phyloP scores from a whole-genome alignment of 169 alveolate genomes.

The Plasmodium reichenowi region DNA sequence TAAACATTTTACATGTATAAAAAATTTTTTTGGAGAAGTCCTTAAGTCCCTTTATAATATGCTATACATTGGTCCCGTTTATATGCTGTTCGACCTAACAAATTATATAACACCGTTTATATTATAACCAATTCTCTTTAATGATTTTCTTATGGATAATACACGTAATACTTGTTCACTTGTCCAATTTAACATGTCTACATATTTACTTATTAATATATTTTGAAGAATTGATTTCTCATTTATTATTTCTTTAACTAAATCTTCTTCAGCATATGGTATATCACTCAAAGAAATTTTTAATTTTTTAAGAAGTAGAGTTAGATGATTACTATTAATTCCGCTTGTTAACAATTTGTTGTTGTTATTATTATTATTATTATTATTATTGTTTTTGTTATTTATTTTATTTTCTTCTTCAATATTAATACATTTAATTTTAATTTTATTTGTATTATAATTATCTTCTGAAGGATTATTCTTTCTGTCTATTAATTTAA shows the following conservation, averaged over 20 bases:
- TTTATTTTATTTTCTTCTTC: background rate
- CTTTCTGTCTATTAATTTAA: conserved; percentile 41
- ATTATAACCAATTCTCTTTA: conserved; percentile 19
- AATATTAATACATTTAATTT: conserved; percentile 7
- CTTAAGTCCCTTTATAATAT: background rate
- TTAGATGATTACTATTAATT: background rate
- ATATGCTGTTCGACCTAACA: background rate
- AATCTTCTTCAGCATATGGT: conserved; percentile 64
- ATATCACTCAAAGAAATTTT: conserved; percentile 21
- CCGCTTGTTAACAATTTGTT: background rate
- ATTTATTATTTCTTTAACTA: conserved; percentile 39
- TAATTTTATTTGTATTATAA: conserved; percentile 5
- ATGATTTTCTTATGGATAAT: conserved; percentile 38
- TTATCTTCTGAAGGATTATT: background rate
- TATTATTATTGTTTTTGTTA: background rate
- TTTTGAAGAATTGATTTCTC: conserved; percentile 40
- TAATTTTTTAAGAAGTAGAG: conserved; percentile 15
- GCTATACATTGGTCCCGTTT: background rate
- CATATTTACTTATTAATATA: conserved; percentile 27
- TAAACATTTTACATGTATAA: background rate
- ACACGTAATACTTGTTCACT: conserved; percentile 42
- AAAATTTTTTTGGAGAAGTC: too few species aligned
- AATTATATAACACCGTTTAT: conserved; percentile 9
- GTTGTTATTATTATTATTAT: background rate
- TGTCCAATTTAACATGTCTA: conserved; percentile 47